Evolutionary conservation across 495 filamentous ascomycete genomes (phyloP), one percentile per base, ranked within the genome.

Genomic region (Copromyces sp.): DNA sequence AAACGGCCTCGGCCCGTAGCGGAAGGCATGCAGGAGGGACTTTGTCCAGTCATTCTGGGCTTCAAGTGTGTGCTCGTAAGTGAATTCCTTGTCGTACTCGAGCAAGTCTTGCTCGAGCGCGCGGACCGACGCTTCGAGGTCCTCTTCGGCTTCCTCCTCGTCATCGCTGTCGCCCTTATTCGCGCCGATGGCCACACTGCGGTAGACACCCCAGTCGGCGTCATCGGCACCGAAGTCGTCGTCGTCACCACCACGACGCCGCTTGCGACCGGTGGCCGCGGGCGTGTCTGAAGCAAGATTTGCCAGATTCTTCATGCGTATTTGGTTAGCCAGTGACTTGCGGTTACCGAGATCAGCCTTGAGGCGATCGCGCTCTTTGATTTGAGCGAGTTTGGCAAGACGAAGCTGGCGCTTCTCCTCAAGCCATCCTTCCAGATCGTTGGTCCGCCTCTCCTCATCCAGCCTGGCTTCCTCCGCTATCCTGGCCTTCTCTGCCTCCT

Each of bases 231-330:
- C 95, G 78, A 99, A 99, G 72, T 92, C 92, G 78, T 99, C 95
- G 76, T 99, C 95, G 75, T 92, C 83, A 32, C 82, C 84, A 20
- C 91, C 91, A 12, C 92, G 87, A 35, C 95, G 87, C 44, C 94
- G 88, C 78, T 95, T 95, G 80, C 93, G 93, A 71, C 89, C 89
- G 6, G 69, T 74, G 53, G 82, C 83, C 8, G 84, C 81, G 0
- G 95, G 94, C 24, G 89, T 90, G 81, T 99, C 95, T 0, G 94
- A 94, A 17, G 95, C 95, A 2, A 99, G 90, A 75, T 97, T 97
- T 47, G 95, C 96, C n/a, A 99, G 91, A 17, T 89, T 93, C 82
- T 98, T 98, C 95, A 99, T 99, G 39, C 95, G 92, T 84, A 95
- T 94, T 77, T 98, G 95, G 71, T 89, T 93, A 12, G 96, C 96